Evolutionary conservation across 805 yeast genomes (phyloP).

Genomic region (Starmerella bombi): DNA sequence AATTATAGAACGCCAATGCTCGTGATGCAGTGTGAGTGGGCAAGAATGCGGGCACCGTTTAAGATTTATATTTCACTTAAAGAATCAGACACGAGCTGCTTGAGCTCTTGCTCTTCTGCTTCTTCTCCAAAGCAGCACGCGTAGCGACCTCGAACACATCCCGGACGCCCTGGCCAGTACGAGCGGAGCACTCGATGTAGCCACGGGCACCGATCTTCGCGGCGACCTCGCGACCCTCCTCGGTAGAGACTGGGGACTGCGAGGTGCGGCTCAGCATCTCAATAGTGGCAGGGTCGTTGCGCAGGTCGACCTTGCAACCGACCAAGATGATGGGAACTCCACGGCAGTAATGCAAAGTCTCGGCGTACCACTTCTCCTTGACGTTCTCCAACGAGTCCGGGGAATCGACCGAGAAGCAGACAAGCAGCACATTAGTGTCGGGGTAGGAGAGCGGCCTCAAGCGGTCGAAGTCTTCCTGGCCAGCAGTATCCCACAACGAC

Average conservation of each 20-base stretch:
- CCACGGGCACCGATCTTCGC: slow-evolving; percentile 77
- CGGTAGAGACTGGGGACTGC: slow-evolving; percentile 65
- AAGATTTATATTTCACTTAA: neutral
- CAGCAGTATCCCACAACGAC: slow-evolving; percentile 97
- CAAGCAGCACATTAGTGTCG: slow-evolving; percentile 79
- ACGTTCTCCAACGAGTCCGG: slow-evolving; percentile 90
- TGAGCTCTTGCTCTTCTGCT: slow-evolving; percentile 18
- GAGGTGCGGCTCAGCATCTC: slow-evolving; percentile 62
- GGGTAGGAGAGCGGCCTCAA: slow-evolving; percentile 84
- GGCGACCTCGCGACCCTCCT: slow-evolving; percentile 79
- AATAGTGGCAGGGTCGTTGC: slow-evolving; percentile 66
- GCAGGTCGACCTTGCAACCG: slow-evolving; percentile 82
- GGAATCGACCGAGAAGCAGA: slow-evolving; percentile 80
- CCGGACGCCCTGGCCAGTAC: slow-evolving; percentile 74
- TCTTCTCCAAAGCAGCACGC: slow-evolving; percentile 55
- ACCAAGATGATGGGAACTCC: slow-evolving; percentile 86
- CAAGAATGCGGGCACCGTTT: too few species aligned
- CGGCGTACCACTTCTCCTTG: slow-evolving; percentile 91
- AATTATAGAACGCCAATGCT: too few species aligned
- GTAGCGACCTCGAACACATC: slow-evolving; percentile 90
- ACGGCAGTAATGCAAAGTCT: slow-evolving; percentile 85
- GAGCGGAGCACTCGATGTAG: slow-evolving; percentile 85
- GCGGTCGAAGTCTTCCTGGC: slow-evolving; percentile 95
- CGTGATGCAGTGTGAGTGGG: too few species aligned
- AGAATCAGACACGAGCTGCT: slow-evolving; percentile 18